Conservation (phyloP, 2,329 filamentous ascomycete genomes). For the Stemphylium lycopersici region DNA sequence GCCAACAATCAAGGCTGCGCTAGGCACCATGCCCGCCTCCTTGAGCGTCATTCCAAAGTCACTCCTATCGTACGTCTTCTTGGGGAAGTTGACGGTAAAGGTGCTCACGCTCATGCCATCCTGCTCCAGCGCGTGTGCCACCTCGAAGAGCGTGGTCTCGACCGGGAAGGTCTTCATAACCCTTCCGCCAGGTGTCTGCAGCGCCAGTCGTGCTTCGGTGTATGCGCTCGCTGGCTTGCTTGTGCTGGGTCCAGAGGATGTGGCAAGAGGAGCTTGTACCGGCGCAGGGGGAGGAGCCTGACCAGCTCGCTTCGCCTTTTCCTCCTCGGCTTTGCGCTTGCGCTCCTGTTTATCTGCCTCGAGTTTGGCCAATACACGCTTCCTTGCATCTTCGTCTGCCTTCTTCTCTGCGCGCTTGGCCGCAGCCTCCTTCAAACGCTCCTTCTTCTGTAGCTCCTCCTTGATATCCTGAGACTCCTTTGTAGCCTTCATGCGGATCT, state of each 20-base stretch:
- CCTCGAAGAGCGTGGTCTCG: conserved; percentile 90
- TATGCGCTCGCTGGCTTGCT: conserved; percentile 73
- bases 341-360: conserved; percentile 93
- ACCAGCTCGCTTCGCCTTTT: conserved; percentile 88
- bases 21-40: conserved; percentile 88
- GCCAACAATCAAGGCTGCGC: conserved; percentile 81
- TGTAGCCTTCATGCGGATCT: conserved; percentile 83
- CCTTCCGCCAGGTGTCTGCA: conserved; percentile 78
- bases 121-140: conserved; percentile 78
- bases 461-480: conserved; percentile 88
- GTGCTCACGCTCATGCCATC: conserved; percentile 72
- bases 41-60: conserved; percentile 92
- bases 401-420: conserved; percentile 87
- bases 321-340: conserved; percentile 80
- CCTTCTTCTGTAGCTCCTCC: conserved; percentile 84
- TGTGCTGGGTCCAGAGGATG: conserved; percentile 55
- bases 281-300: conserved; percentile 59
- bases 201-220: conserved; percentile 78
- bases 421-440: conserved; percentile 89
- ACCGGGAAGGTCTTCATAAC: conserved; percentile 87
- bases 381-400: conserved; percentile 84
- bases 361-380: conserved; percentile 89
- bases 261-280: conserved; percentile 55
- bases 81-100: conserved; percentile 87
- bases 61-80: conserved; percentile 71